phyloP scores from a whole-genome alignment of 208 protist genomes.

The Leishmania turanica region DNA sequence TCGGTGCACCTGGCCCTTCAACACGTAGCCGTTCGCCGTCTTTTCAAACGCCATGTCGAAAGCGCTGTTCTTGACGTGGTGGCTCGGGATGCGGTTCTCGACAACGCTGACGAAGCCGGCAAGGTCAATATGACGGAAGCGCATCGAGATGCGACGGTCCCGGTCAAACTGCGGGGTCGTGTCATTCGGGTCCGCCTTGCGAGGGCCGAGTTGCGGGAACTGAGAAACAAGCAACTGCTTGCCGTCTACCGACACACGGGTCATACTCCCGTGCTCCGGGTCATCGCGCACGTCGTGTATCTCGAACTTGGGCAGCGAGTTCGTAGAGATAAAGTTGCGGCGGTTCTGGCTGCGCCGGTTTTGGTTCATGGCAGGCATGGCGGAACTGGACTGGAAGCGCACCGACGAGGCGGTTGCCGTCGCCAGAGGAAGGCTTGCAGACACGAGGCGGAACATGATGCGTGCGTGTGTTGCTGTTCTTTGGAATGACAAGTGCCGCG shows the following conservation, averaged over 20 bases:
- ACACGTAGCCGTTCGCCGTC: constrained; percentile 54
- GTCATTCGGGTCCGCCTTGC: constrained; percentile 88
- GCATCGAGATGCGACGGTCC: constrained; percentile 74
- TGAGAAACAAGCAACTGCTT: constrained; percentile 81
- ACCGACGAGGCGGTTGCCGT: constrained; percentile 7
- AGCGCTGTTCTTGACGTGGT: constrained; percentile 76
- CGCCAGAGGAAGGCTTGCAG: constrained; percentile 6
- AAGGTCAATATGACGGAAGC: constrained; percentile 81
- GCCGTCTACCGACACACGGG: constrained; percentile 74
- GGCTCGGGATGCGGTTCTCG: constrained; percentile 47
- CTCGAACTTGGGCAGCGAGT: constrained; percentile 77
- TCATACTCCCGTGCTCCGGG: constrained; percentile 73
- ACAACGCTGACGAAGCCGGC: constrained; percentile 72
- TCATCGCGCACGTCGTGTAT: constrained; percentile 87
- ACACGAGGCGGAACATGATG: constrained; percentile 49
- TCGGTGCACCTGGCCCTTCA: constrained; percentile 75
- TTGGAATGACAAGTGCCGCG: background rate
- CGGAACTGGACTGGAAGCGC: constrained; percentile 23
- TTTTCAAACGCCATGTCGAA: constrained; percentile 80
- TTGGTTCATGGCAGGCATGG: constrained; percentile 3
- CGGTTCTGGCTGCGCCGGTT: constrained; percentile 5
- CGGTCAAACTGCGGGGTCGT: constrained; percentile 82
- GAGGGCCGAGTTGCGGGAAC: constrained; percentile 87
- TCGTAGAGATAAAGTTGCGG: constrained; percentile 17
- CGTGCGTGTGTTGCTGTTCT: background rate